These are phyloP conservation scores for Yamadazyma aaseri DNA, from an alignment of 1,139 yeast genomes.

Conservation along the genomic window DNA sequence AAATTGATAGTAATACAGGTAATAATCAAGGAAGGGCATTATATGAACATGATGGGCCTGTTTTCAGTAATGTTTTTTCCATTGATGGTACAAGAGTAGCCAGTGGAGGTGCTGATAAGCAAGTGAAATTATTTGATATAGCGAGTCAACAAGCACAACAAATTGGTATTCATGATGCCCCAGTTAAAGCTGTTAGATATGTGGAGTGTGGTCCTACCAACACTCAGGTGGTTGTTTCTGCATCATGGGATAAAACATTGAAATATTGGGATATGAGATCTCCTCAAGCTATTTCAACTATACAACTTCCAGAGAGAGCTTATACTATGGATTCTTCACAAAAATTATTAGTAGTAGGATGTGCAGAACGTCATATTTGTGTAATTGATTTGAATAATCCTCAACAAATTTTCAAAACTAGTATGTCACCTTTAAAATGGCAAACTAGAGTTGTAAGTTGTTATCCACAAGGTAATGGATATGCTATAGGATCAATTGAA, in stretches of 20 bases:
- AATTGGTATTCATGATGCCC: constrained; percentile 82
- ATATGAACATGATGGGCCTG: constrained; percentile 90
- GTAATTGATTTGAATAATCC: constrained; percentile 83
- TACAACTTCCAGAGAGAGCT: constrained; percentile 85
- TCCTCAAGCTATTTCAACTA: constrained; percentile 78
- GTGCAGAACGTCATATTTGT: constrained; percentile 84
- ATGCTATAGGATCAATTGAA: constrained; percentile 89
- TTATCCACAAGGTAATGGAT: constrained; percentile 88
- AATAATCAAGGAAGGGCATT: constrained; percentile 83
- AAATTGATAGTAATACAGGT: constrained; percentile 66
- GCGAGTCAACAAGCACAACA: constrained; percentile 80
- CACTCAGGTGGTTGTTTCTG: constrained; percentile 83
- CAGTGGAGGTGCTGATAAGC: constrained; percentile 93
- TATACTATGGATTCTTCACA: constrained; percentile 85
- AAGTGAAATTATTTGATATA: constrained; percentile 80
- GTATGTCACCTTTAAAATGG: constrained; percentile 83
- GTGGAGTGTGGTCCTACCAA: constrained; percentile 82
- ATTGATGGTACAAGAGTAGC: constrained; percentile 83
- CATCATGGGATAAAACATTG: constrained; percentile 96
- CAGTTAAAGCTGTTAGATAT: constrained; percentile 72
- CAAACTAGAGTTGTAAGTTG: constrained; percentile 85
- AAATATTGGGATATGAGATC: constrained; percentile 93
- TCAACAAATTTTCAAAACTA: constrained; percentile 71
- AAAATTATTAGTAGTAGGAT: constrained; percentile 82
- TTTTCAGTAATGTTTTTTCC: constrained; percentile 78